Base-by-base conservation (phyloP, 1,139 yeast species). In the Debaryomyces sp. region DNA sequence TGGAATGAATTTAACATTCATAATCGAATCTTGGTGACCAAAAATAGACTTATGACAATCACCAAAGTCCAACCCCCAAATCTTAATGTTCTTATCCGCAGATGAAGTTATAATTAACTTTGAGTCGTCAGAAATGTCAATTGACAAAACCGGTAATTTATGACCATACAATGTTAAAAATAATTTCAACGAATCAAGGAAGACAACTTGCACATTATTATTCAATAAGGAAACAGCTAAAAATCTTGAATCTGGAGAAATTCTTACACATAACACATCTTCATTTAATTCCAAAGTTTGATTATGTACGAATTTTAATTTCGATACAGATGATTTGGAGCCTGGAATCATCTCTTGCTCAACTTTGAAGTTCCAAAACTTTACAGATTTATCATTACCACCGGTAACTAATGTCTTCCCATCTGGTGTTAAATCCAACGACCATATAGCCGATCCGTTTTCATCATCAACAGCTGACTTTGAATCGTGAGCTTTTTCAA, bases 31-130 rank as follows among this genome's bases (percentile, higher is more conserved):
- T 62, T 91, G 96, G 63, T 94, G 99, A 1, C 96, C 99, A 67
- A 95, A 94, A 30, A 94, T 83, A 3, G 98, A 92, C 66, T 87
- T 87, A 68, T 94, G 99, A 74, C 99, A 94, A 68, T 94, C 99
- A 68, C 99, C 99, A 66, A 94, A 94, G 67, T 94, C 99, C 52
- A 95, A 74, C 44, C 99, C 99, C 99, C 99, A 94, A 50, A 94
- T 87, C 67, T 95, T 91, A 63, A 94, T 89, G 68, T 94, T 94
- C 68, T 94, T 94, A 70, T 94, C 99, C 0, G 99, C 99, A 1
- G 97, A 90, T 6, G 97, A 89, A 0, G 98, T 89, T 47, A 92
- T 85, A 48, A 94, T 79, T 58, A 94, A 68, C 65, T 94, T 94
- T 35, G 94, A 85, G 65, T 94, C 99, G 56, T 70, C 76, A 1